Base-by-base conservation (phyloP, 2,329 filamentous ascomycete species). In the Teratosphaeria zuluensis region DNA sequence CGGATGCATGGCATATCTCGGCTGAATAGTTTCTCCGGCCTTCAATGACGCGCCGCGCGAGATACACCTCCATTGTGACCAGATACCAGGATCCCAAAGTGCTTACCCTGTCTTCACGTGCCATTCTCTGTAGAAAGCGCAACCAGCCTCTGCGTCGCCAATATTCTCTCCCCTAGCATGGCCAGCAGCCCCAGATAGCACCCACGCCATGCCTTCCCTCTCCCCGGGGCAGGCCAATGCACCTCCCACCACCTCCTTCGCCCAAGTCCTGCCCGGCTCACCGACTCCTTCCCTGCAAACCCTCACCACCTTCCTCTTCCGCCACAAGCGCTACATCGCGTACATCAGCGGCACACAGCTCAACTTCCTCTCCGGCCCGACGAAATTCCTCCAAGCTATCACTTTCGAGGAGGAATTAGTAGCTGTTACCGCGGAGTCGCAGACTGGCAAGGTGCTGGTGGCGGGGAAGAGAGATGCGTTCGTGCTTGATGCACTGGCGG, bases 261-360 rank as follows among this genome's bases (percentile, higher is more conserved):
- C 60, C 51, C 68, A 71, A 32, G 84, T 92, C 76, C 81, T 92
- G 68, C 90, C 90, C 64, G 89, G 89, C 73, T 84, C 86, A 77
- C 88, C 90, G 72, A 84, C 84, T 78, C 81, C 86, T 68, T 87
- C 84, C 79, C 85, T 90, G 69, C 88, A 92, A 80, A 85, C 87
- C 76, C 79, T 91, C 71, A 84, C 84, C 73, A 87, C 85, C 61
- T 87, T 85, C 72, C 80, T 83, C 71, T 94, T 88, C 87, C 81
- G 88, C 67, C 80, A 81, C 64, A 81, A 82, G 69, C 85, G 88
- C 66, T 81, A 92, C 65, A 84, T 90, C 73, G 89, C 85, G 56
- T 99, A 97, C 75, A 88, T 96, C 64, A 94, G 89, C 61, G 92
- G 92, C 68, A 89, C 87, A 74, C 90, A 90, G 62, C 84, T 97